Base-by-base conservation (phyloP, 345 rosid species). In the Acer saccharum region DNA sequence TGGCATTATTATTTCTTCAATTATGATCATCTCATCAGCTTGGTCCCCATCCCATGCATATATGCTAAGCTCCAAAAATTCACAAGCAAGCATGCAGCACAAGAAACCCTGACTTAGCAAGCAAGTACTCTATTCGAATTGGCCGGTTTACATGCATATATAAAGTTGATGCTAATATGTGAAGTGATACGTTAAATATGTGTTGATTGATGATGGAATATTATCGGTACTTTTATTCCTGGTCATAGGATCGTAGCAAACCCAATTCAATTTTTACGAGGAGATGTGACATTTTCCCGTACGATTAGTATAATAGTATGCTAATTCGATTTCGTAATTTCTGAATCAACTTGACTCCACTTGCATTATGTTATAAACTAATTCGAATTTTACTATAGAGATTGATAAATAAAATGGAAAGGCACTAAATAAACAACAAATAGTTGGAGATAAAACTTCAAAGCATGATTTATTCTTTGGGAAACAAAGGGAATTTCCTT, bases 401-500 rank as follows among this genome's bases (percentile, higher is more conserved):
- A 16, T 54, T 54, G n/a, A 20, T 20, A 60, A 20, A 7, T 11
- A 20, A 7, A 7, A 20, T 18, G 64, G 64, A 60, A 60, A 60
- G 12, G 23, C 64, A 60, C 0, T 60, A 60, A 60, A 10, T 6
- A 12, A 64, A 9, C 27, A 0, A 12, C 27, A 21, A 63, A 41
- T 35, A 7, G 21, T 6, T 41, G 48, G 48, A 21, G 55, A 44
- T 3, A 7, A 20, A 57, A 18, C 62, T 6, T n/a, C 10, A 64
- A 63, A 18, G 25, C 5, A 55, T 1, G 27, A 54, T 1, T 14
- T 58, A 44, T 43, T 60, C 60, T 4, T 0, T 27, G 66, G 54
- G 76, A 43, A 69, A 46, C 81, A 81, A 62, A 77, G 18, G 48
- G 81, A 78, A 74, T 74, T 74, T 73, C n/a, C n/a, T 67, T 11